Percentiles rank a stretch among this genome's conserved stretches.
Evolutionary conservation across 1,284 basidiomycete genomes (phyloP).

Genomic region (Cerrena zonata): DNA sequence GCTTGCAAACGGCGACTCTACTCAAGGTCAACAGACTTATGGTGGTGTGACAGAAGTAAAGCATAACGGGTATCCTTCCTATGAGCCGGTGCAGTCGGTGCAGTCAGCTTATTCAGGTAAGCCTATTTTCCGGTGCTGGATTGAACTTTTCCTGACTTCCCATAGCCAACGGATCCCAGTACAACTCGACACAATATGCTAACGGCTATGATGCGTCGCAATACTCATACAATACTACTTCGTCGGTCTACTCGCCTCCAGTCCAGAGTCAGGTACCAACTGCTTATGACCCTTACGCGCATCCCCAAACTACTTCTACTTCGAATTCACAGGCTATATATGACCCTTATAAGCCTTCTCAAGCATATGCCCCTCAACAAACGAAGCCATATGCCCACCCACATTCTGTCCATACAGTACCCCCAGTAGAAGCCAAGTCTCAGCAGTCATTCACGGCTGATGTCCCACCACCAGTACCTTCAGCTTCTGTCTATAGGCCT

Average conservation of each 20-base stretch:
- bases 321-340: constrained; percentile 10
- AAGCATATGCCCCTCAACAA: constrained; percentile 4
- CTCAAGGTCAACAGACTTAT: constrained; percentile 6
- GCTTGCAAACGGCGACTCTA: neutral
- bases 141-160: neutral
- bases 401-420: constrained; percentile 12
- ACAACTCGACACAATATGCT: neutral
- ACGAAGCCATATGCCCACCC: constrained; percentile 7
- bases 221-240: constrained; percentile 8
- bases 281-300: constrained; percentile 16
- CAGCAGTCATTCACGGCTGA: constrained; percentile 4
- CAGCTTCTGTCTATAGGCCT: constrained; percentile 44
- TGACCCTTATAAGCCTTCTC: constrained; percentile 22
- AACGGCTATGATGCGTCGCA: constrained; percentile 1
- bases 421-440: constrained; percentile 4
- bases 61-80: neutral
- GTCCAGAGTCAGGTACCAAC: constrained; percentile 7
- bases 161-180: constrained; percentile 7
- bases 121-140: neutral
- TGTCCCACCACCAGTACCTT: constrained; percentile 23
- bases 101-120: constrained; percentile 14
- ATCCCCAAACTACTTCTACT: constrained; percentile 3
- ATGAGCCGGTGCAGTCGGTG: constrained; percentile 12
- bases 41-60: constrained; percentile 10
- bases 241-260: constrained; percentile 4